Percentiles rank a stretch among this genome's conserved stretches.
phyloP scores from a whole-genome alignment of 73 alveolate species.

The Tetrahymena thermophila region DNA sequence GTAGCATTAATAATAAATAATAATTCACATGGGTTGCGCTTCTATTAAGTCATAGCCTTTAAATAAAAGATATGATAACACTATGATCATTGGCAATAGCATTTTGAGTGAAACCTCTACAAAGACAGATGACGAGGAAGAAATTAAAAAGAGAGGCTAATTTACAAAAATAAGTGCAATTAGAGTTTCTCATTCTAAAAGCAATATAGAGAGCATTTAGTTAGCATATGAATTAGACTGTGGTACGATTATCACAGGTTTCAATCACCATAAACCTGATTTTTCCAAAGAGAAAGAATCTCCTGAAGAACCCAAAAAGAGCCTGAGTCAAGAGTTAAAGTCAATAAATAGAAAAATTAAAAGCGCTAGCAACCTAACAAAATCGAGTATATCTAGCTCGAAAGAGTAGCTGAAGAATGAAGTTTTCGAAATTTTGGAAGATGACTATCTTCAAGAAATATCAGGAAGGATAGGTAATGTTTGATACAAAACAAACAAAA shows the following conservation, averaged over 20 bases:
- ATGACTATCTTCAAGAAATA: background rate
- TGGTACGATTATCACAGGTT: background rate
- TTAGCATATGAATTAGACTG: background rate
- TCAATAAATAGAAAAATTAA: background rate
- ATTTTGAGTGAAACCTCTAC: background rate
- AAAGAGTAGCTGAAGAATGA: background rate
- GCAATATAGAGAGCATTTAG: background rate
- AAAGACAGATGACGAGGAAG: background rate
- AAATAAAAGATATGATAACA: background rate
- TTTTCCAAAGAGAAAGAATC: background rate
- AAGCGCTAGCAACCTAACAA: background rate
- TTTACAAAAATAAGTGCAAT: background rate
- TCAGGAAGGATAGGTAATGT: background rate
- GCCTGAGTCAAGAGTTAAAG: background rate
- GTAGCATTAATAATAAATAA: too few relatives aligned
- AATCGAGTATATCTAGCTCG: background rate
- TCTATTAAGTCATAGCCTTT: background rate
- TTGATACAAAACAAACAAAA: background rate
- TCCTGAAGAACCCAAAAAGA: background rate
- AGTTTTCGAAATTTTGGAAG: background rate
- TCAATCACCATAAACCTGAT: background rate
- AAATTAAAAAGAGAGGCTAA: background rate
- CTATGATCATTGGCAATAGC: background rate
- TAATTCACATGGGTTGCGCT: background rate
- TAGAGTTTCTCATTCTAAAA: background rate